A percentile compares a stretch with the other conserved stretches of the same genome.
Conservation (phyloP, 2,329 filamentous ascomycete genomes). For the Penicillium sclerotigenum region DNA sequence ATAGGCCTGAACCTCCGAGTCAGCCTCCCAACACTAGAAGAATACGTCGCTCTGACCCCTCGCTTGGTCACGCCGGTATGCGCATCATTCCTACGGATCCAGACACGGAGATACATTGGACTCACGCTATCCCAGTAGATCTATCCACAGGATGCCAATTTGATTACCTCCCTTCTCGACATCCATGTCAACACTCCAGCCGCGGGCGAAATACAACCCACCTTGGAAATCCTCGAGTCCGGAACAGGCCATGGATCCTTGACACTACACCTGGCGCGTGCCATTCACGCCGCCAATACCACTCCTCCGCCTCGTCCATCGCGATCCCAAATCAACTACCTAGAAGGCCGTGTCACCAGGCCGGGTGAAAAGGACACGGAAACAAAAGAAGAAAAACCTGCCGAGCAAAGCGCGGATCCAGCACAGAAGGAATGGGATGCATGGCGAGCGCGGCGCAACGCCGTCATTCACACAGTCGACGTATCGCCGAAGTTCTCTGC, state of each 20-base stretch:
- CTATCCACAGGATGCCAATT: slow-evolving; percentile 70
- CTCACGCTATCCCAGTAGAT: slow-evolving; percentile 47
- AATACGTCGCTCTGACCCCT: slow-evolving; percentile 66
- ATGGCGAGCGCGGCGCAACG: slow-evolving; percentile 56
- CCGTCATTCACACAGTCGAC: slow-evolving; percentile 74
- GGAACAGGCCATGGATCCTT: slow-evolving; percentile 81
- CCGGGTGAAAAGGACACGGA: slow-evolving; percentile 25
- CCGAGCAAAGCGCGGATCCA: slow-evolving; percentile 13
- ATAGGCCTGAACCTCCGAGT: slow-evolving; percentile 50
- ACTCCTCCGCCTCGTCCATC: slow-evolving; percentile 46
- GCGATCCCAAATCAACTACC: slow-evolving; percentile 31
- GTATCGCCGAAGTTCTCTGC: slow-evolving; percentile 59
- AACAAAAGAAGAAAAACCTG: slow-evolving; percentile 7
- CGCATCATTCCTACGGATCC: slow-evolving; percentile 11
- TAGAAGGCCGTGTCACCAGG: slow-evolving; percentile 24
- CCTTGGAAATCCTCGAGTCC: slow-evolving; percentile 75
- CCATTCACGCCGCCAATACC: slow-evolving; percentile 70
- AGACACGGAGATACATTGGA: slow-evolving; percentile 4
- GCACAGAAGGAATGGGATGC: slow-evolving; percentile 41
- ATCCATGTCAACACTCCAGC: slow-evolving; percentile 57
- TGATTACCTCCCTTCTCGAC: slow-evolving; percentile 74
- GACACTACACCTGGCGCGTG: slow-evolving; percentile 70
- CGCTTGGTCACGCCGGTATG: slow-evolving; percentile 72
- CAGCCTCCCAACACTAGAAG: slow-evolving; percentile 65
- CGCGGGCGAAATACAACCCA: slow-evolving; percentile 35